These are phyloP conservation scores for Salix caprea DNA, from an alignment of 345 rosid genomes.

Conservation along the genomic window DNA sequence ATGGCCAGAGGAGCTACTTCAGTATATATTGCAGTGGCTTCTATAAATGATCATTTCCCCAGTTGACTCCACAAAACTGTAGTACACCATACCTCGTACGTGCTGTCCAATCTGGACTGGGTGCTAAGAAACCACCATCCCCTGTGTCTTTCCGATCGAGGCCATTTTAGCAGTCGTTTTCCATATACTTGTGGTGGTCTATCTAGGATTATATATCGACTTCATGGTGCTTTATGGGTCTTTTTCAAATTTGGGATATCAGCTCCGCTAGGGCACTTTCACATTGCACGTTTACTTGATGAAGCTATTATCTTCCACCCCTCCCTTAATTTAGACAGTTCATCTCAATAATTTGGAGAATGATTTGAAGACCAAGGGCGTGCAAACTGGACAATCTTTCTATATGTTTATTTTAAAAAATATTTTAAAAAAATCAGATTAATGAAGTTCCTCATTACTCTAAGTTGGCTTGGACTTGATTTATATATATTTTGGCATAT, in stretches of 20 bases:
- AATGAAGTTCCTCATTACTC: neutral
- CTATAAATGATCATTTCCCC: neutral
- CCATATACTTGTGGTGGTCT: neutral
- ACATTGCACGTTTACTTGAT: conserved; percentile 15
- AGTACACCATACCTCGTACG: neutral
- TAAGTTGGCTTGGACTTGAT: neutral
- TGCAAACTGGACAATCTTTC: neutral
- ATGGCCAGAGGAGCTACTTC: neutral
- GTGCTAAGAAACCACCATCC: neutral
- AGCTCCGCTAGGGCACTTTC: conserved; percentile 11
- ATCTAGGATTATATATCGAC: neutral
- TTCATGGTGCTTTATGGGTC: conserved; percentile 5
- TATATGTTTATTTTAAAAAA: neutral
- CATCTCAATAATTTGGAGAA: conserved; percentile 13
- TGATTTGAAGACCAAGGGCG: neutral
- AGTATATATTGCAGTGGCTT: neutral
- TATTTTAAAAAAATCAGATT: neutral
- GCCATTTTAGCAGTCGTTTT: neutral
- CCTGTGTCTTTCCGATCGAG: neutral
- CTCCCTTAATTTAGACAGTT: conserved; percentile 22
- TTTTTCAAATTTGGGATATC: conserved; percentile 18
- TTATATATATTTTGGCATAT: neutral
- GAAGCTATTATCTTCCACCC: conserved; percentile 16
- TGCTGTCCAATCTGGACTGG: neutral
- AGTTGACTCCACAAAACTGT: neutral